Conservation (phyloP, 169 alveolate species). For the Cytauxzoon felis region DNA sequence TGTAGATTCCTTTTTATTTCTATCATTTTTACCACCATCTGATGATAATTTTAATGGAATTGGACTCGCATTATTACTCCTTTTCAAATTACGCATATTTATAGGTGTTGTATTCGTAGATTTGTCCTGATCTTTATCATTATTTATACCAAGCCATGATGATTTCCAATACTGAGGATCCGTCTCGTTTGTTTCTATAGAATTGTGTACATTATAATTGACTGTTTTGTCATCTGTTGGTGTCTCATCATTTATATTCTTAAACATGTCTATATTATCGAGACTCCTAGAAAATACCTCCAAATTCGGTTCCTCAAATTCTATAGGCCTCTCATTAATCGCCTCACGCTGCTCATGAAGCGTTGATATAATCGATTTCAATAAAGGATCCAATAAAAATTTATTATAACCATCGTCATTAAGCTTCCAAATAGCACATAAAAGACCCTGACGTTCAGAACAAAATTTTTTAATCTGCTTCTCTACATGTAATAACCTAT, state of each 20-base stretch:
- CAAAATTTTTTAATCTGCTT: slow-evolving; percentile 44
- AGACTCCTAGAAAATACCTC: neutral
- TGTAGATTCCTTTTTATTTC: neutral
- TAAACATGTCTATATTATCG: slow-evolving; percentile 1
- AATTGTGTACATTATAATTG: slow-evolving; percentile 1
- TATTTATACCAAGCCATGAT: slow-evolving; percentile 23
- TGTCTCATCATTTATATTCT: no score
- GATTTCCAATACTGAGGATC: slow-evolving; percentile 12
- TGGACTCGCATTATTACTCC: neutral
- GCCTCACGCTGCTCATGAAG: no score
- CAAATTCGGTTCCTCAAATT: no score
- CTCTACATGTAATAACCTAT: slow-evolving; percentile 46
- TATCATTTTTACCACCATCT: neutral
- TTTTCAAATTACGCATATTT: neutral
- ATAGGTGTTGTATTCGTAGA: neutral
- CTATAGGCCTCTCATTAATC: no score
- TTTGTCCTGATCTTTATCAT: slow-evolving; percentile 1
- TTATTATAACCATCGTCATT: slow-evolving; percentile 3
- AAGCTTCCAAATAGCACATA: slow-evolving; percentile 26
- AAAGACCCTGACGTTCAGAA: slow-evolving; percentile 47
- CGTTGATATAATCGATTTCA: slow-evolving; percentile 7
- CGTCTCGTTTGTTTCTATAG: neutral
- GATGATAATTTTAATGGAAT: neutral
- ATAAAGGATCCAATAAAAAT: slow-evolving; percentile 22
- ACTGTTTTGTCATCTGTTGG: slow-evolving; percentile 7